Conservation (phyloP, 768 basidiomycete genomes). For the Mycena venus region DNA sequence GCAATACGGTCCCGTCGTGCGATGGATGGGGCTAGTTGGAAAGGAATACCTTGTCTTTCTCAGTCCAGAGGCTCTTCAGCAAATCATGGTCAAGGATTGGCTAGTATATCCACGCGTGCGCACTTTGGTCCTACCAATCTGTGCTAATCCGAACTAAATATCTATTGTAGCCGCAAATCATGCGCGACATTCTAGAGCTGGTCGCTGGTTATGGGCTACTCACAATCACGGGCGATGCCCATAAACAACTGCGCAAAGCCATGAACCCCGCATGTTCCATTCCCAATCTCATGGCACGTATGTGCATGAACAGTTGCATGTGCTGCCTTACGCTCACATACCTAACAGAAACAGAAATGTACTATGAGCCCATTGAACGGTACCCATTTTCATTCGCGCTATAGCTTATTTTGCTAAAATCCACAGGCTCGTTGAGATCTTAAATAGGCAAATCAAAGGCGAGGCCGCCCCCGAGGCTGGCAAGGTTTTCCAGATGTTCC, state of each 20-base stretch:
- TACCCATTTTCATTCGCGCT: constrained; percentile 34
- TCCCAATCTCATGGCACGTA: no score
- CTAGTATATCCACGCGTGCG: constrained; percentile 58
- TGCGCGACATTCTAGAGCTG: constrained; percentile 56
- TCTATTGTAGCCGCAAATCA: constrained; percentile 53
- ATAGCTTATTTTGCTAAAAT: neutral
- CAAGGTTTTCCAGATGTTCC: no score
- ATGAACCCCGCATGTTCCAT: no score
- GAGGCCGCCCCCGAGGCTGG: no score
- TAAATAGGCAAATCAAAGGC: no score
- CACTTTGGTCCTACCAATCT: neutral
- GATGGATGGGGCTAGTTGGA: constrained; percentile 59
- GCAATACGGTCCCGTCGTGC: no score
- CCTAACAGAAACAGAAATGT: constrained; percentile 52
- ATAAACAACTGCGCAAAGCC: no score
- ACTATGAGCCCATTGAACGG: no score
- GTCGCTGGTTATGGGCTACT: constrained; percentile 60
- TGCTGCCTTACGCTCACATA: no score
- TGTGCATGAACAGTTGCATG: constrained; percentile 3
- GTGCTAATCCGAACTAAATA: neutral
- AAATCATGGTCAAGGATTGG: constrained; percentile 60
- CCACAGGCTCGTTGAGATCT: constrained; percentile 53
- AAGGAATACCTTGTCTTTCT: constrained; percentile 60
- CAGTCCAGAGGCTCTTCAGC: no score
- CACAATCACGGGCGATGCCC: constrained; percentile 62